Conservation (phyloP, 2,329 filamentous ascomycete genomes). For the Neofusicoccum umdonicola region DNA sequence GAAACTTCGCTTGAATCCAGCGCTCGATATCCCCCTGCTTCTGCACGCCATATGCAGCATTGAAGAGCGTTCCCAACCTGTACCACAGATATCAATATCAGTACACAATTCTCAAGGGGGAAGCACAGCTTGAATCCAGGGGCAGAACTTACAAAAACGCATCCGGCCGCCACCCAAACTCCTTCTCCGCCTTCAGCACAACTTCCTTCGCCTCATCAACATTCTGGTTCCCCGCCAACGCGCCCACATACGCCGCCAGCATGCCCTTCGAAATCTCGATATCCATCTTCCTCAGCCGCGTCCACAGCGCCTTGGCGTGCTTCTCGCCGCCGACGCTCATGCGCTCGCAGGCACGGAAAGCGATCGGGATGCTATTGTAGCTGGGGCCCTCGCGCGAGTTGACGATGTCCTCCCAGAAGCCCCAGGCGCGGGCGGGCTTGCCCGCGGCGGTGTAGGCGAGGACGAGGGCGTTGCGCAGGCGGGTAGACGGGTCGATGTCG, state of each 20-base stretch:
- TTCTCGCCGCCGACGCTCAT: slow-evolving; percentile 45
- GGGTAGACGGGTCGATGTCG: slow-evolving; percentile 72
- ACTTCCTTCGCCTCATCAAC: slow-evolving; percentile 66
- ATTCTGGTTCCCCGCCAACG: slow-evolving; percentile 69
- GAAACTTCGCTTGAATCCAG: slow-evolving; percentile 70
- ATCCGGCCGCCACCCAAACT: slow-evolving; percentile 67
- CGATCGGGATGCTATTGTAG: slow-evolving; percentile 74
- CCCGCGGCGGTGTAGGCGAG: slow-evolving; percentile 74
- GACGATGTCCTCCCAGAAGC: slow-evolving; percentile 83
- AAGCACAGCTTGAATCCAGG: too few species aligned
- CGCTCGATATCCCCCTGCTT: slow-evolving; percentile 68
- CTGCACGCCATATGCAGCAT: slow-evolving; percentile 64
- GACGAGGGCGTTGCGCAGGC: slow-evolving; percentile 81
- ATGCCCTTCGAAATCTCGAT: slow-evolving; percentile 72
- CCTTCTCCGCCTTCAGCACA: slow-evolving; percentile 64
- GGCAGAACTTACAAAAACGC: slow-evolving; percentile 62
- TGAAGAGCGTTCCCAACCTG: slow-evolving; percentile 74
- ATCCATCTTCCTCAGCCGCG: slow-evolving; percentile 68
- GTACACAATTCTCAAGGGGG: too few species aligned
- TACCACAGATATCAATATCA: not conserved
- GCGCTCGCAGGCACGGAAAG: slow-evolving; percentile 76
- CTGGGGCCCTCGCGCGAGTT: slow-evolving; percentile 81
- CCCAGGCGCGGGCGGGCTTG: slow-evolving; percentile 64
- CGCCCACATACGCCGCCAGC: slow-evolving; percentile 74
- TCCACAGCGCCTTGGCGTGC: slow-evolving; percentile 62